Base-by-base conservation (phyloP, 2,329 filamentous ascomycete genomes). In the Epichloe hybrida region DNA sequence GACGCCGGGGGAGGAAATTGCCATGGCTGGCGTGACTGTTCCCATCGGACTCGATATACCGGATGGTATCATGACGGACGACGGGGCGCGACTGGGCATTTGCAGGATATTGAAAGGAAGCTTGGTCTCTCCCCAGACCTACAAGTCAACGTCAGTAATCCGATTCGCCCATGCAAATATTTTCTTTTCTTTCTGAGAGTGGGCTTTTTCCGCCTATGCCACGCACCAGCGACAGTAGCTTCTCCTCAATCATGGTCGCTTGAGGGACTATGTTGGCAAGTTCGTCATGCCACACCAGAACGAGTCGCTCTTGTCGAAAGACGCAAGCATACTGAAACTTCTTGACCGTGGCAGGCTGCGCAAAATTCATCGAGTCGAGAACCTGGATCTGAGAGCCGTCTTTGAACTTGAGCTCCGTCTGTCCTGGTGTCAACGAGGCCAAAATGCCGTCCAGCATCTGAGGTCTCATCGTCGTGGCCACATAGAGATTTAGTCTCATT, bases 381-480 rank as follows among this genome's bases (percentile, higher is more conserved):
- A 75, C 63, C 52, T 73, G 72, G 4, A 73, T 61, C 49, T 69
- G 66, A 41, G 67, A 72, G 4, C 72, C 70, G 48, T 65, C 64
- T 38, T 63, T 64, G 51, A 72, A 63, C 41, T 63, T 60, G 31
- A 75, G 59, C 54, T 73, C 71, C 0, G 62, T 68, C 50, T 74
- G 70, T 36, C 62, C 62, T 6, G 65, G 62, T 7, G 65, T 53
- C 23, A 75, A 54, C 0, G 64, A 64, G n/a, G 64, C 60, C 53
- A 74, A 64, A 37, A 75, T 69, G 15, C 68, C 69, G 20, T 69
- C 64, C 31, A 71, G 71, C 50, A 72, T 71, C 44, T 73, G 66
- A 2, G 71, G 70, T 9, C 67, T 69, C 69, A 76, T 73, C 9
- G 73, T 75, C 52, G 75, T 65, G 13, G 71, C 72, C 36, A 74